Evolutionary conservation across 345 rosid species (phyloP), one percentile per base, ranked within the genome.

Genomic region (Syzygium jambos): DNA sequence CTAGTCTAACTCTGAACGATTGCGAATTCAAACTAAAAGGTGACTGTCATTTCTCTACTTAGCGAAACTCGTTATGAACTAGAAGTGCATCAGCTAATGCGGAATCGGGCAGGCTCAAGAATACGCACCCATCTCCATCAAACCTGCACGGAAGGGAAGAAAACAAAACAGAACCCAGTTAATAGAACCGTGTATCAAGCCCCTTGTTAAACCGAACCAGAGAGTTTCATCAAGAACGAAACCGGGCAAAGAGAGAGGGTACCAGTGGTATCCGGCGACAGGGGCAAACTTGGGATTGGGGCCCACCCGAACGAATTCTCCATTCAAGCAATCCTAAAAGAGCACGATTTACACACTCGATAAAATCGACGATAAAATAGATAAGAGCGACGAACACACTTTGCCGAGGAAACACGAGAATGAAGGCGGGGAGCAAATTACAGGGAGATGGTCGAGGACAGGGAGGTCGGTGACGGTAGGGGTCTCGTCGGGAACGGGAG

Each of bases 211-310:
- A 59, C 22, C 14, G 56, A 49, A 78, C 29, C 27, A 25, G 41
- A 77, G 85, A 59, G 78, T 5, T 38, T 34, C 12, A 21, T 13
- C 2, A 46, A 17, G 86, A 41, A 85, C 11, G 10, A 46, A 43
- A 56, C 52, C 53, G 13, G 82, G 13, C 61, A 30, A 27, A 19
- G 73, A 12, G 41, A 30, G 63, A 25, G 15, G 16, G 56, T 90
- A 92, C 99, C 99, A 98, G 89, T 98, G 98, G 89, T 96, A 98
- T 85, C 97, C 99, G 89, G 99, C 98, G 52, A 96, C 98, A 29
- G 99, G 99, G 38, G 93, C 21, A 89, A 95, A 94, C 95, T 94
- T 96, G 11, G 99, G 98, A 85, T 97, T 95, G 23, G 98, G 98
- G 85, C 98, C 99, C 51, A 97, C 96, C 87, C 99, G 92, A 29